phyloP scores from a whole-genome alignment of 306 rosid species.

The Cercis canadensis region DNA sequence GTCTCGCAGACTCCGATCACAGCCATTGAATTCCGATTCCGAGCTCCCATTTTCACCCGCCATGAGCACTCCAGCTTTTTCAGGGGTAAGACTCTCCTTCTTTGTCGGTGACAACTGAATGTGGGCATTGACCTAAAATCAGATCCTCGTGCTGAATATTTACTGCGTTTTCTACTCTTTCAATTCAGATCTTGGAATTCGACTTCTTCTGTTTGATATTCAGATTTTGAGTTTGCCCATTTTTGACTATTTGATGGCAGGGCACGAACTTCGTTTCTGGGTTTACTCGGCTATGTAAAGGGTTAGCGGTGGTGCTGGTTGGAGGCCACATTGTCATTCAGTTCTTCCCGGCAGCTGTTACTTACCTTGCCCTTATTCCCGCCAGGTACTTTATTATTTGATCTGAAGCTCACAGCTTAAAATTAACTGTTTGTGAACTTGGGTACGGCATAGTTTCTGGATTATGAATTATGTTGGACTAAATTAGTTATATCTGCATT shows the following conservation, averaged over 20 bases:
- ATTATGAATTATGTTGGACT: background rate
- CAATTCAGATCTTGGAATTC: conserved; percentile 27
- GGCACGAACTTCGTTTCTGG: conserved; percentile 64
- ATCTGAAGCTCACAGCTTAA: background rate
- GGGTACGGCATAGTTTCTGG: background rate
- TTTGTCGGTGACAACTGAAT: background rate
- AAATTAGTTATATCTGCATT: background rate
- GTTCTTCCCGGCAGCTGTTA: conserved; percentile 62
- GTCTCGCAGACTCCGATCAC: background rate
- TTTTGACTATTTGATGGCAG: conserved; percentile 36
- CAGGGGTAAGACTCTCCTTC: conserved; percentile 45
- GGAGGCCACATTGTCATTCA: conserved; percentile 70
- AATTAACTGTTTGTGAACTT: background rate
- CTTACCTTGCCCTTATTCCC: conserved; percentile 88
- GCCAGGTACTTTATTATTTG: conserved; percentile 54
- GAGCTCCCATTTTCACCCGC: conserved; percentile 27
- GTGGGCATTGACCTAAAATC: background rate
- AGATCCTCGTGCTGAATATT: conserved; percentile 23
- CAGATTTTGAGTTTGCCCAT: background rate
- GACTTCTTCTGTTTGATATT: background rate
- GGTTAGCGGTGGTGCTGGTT: conserved; percentile 68
- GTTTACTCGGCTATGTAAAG: conserved; percentile 84
- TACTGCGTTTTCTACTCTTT: background rate
- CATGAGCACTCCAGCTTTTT: conserved; percentile 65
- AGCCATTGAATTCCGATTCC: conserved; percentile 3